Percentiles rank a stretch among this genome's conserved stretches.
Conservation (phyloP, 441 rosid genomes). For the Bocquillonia castaneifolia region DNA sequence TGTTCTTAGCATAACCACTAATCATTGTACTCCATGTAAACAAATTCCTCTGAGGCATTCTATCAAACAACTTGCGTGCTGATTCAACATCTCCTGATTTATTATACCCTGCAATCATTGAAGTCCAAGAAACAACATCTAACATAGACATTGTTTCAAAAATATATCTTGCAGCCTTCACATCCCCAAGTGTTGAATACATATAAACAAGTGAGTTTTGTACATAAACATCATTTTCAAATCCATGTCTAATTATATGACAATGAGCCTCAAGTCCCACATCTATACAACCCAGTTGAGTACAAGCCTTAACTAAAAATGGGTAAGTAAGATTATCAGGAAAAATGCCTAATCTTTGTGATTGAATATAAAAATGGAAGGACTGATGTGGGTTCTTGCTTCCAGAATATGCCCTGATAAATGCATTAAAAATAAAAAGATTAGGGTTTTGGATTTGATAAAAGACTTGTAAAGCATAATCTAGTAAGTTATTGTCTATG, state of each 20-base stretch:
- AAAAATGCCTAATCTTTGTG: slow-evolving; percentile 29
- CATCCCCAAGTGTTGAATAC: slow-evolving; percentile 48
- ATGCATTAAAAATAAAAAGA: slow-evolving; percentile 46
- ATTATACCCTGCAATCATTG: slow-evolving; percentile 47
- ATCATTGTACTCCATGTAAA: slow-evolving; percentile 72
- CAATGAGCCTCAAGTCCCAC: slow-evolving; percentile 54
- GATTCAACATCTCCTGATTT: slow-evolving; percentile 39
- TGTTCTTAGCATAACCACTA: slow-evolving; percentile 48
- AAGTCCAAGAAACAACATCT: slow-evolving; percentile 71
- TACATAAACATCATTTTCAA: slow-evolving; percentile 44
- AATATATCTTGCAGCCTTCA: slow-evolving; percentile 39
- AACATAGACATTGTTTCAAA: slow-evolving; percentile 33
- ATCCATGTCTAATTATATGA: slow-evolving; percentile 46
- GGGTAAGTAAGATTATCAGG: slow-evolving; percentile 72
- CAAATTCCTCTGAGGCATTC: slow-evolving; percentile 64
- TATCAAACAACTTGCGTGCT: slow-evolving; percentile 60
- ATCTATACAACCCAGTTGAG: slow-evolving; percentile 32
- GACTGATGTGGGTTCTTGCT: slow-evolving; percentile 36
- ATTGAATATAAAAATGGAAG: slow-evolving; percentile 38
- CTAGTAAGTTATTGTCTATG: slow-evolving; percentile 24
- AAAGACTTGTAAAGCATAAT: slow-evolving; percentile 37
- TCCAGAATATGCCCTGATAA: slow-evolving; percentile 47
- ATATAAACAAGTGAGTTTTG: slow-evolving; percentile 59
- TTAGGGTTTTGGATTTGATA: slow-evolving; percentile 45
- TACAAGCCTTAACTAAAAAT: slow-evolving; percentile 48